phyloP scores from a whole-genome alignment of 2,329 filamentous ascomycete species.

The Aspergillus sp. region DNA sequence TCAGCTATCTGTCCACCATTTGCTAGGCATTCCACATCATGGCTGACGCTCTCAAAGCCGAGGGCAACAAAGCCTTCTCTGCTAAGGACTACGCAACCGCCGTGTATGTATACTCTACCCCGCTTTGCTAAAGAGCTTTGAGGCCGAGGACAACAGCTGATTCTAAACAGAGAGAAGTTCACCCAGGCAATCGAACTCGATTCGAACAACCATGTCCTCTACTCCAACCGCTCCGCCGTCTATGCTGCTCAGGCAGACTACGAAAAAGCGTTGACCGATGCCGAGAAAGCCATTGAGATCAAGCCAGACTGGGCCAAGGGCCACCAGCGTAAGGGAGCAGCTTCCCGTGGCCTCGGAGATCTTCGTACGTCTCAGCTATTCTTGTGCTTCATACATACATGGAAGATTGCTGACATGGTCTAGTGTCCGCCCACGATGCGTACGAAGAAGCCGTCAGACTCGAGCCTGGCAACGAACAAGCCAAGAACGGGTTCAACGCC shows the following conservation, averaged over 20 bases:
- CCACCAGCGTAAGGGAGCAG: slow-evolving; percentile 89
- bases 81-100: slow-evolving; percentile 96
- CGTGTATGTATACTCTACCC: slow-evolving; percentile 71
- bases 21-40: slow-evolving; percentile 42
- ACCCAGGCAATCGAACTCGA: slow-evolving; percentile 88
- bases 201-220: slow-evolving; percentile 90
- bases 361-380: slow-evolving; percentile 53
- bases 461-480: slow-evolving; percentile 86
- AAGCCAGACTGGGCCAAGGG: slow-evolving; percentile 99
- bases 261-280: slow-evolving; percentile 80
- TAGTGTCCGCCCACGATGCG: slow-evolving; percentile 77
- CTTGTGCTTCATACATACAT: neutral
- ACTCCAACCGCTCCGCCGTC: slow-evolving; percentile 89
- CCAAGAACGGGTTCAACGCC: slow-evolving; percentile 81
- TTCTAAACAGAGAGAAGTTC: slow-evolving; percentile 74
- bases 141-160: neutral
- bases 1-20: neutral
- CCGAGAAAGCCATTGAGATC: slow-evolving; percentile 87
- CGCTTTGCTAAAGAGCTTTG: slow-evolving; percentile 12
- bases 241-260: slow-evolving; percentile 90
- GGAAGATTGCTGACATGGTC: slow-evolving; percentile 15
- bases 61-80: slow-evolving; percentile 97
- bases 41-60: slow-evolving; percentile 86
- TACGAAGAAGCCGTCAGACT: slow-evolving; percentile 94
- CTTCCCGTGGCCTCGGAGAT: slow-evolving; percentile 83